A percentile compares a stretch with the other conserved stretches of the same genome.
Evolutionary conservation across 1,284 basidiomycete genomes (phyloP).

Genomic region (Sporisorium scitamineum): DNA sequence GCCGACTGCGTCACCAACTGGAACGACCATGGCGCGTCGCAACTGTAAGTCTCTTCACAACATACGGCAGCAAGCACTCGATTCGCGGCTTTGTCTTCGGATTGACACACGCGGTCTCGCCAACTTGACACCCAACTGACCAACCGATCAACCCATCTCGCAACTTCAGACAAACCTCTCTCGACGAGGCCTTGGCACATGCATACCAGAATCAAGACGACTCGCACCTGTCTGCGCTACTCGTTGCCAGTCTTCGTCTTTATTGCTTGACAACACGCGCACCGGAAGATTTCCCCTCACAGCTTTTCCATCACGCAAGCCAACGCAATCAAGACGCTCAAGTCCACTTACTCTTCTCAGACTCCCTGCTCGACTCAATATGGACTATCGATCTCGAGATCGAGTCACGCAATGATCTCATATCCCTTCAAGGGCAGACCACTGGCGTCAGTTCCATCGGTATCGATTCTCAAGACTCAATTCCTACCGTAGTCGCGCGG

Average conservation of each 20-base stretch:
- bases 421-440: neutral
- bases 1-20: constrained; percentile 21
- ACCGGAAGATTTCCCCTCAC: constrained; percentile 7
- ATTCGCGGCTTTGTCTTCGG: neutral
- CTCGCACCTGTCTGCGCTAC: constrained; percentile 9
- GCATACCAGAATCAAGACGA: constrained; percentile 2
- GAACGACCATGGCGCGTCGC: constrained; percentile 24
- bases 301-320: neutral
- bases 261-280: constrained; percentile 17
- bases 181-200: constrained; percentile 9
- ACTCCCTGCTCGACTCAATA: constrained; percentile 53
- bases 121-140: constrained; percentile 17
- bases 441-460: constrained; percentile 7
- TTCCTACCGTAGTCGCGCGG: constrained; percentile 30
- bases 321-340: neutral
- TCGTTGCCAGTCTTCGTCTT: constrained; percentile 10
- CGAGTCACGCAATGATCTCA: constrained; percentile 54
- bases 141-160: constrained; percentile 1
- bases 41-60: constrained; percentile 33
- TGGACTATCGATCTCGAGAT: constrained; percentile 64
- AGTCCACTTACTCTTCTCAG: constrained; percentile 9
- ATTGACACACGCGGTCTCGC: neutral
- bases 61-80: neutral
- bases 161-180: constrained; percentile 18
- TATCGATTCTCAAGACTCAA: constrained; percentile 9